Evolutionary conservation across 345 rosid genomes (phyloP).

Genomic region (Salix suchowensis): DNA sequence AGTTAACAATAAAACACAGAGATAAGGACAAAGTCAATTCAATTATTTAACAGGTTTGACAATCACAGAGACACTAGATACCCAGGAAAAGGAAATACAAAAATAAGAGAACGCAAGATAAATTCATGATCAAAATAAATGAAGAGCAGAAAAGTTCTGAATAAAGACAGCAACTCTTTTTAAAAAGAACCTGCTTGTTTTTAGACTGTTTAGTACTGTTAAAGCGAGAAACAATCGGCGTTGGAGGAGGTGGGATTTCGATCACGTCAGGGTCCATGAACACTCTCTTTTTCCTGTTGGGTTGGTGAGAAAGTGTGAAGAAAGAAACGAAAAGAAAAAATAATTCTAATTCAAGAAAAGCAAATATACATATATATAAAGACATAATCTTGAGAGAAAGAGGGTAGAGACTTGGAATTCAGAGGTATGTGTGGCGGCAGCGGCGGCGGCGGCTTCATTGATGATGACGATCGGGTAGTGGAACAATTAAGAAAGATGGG

Average conservation of each 20-base stretch:
- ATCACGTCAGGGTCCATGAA: constrained; percentile 61
- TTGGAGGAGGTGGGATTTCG: constrained; percentile 50
- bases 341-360: not conserved
- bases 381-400: not conserved
- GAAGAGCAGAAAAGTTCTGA: not conserved
- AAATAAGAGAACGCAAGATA: not conserved
- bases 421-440: constrained; percentile 2
- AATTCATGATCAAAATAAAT: not conserved
- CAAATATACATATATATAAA: not conserved
- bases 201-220: constrained; percentile 20
- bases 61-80: not conserved
- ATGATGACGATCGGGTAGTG: not conserved
- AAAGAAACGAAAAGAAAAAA: not conserved
- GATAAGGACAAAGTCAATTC: not conserved
- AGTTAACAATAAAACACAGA: too few species aligned
- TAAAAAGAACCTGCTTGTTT: constrained; percentile 44
- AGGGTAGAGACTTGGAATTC: constrained; percentile 20
- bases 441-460: constrained; percentile 8
- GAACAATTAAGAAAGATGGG: not conserved
- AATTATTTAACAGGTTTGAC: not conserved
- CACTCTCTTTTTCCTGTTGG: constrained; percentile 31
- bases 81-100: not conserved
- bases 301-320: constrained; percentile 19
- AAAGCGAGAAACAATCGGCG: constrained; percentile 31
- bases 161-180: not conserved